Evolutionary conservation across 1,284 basidiomycete genomes (phyloP).

Genomic region (Apiotrichum gracile): DNA sequence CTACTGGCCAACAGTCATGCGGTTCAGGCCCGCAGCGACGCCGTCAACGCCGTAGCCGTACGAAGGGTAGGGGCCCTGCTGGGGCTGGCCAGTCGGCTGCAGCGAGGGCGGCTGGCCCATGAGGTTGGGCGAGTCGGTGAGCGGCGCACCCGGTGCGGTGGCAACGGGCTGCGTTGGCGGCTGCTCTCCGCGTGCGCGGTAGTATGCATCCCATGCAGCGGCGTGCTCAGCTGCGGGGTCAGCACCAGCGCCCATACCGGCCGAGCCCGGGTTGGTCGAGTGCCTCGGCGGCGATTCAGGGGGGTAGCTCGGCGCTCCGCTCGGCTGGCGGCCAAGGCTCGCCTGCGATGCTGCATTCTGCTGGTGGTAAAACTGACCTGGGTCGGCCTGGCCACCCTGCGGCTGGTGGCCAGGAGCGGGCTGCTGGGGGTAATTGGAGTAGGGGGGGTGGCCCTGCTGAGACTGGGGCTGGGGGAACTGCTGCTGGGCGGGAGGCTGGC

Average conservation of each 20-base stretch:
- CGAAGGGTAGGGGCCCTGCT: conserved; percentile 11
- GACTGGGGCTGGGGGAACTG: background rate
- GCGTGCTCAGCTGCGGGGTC: conserved; percentile 31
- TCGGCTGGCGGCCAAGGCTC: conserved; percentile 4
- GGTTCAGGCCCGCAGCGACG: conserved; percentile 25
- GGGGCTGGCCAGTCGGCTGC: conserved; percentile 12
- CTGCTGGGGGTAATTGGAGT: conserved; percentile 6
- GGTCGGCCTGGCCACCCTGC: background rate
- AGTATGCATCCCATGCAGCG: conserved; percentile 46
- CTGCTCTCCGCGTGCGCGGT: conserved; percentile 23
- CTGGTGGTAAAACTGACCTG: conserved; percentile 10
- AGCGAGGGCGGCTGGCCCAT: background rate
- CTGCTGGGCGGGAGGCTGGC: background rate
- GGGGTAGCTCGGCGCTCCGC: conserved; percentile 23
- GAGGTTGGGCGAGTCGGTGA: background rate
- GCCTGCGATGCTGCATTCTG: background rate
- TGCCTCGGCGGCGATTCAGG: conserved; percentile 22
- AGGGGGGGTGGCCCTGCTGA: background rate
- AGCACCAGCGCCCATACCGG: conserved; percentile 31
- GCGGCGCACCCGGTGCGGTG: background rate
- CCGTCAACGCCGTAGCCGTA: conserved; percentile 17
- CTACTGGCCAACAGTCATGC: conserved; percentile 33
- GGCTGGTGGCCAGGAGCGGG: conserved; percentile 13
- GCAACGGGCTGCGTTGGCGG: background rate
- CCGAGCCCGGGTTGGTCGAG: conserved; percentile 30